A percentile compares a stretch with the other conserved stretches of the same genome.
These are phyloP conservation scores for Hevea brasiliensis DNA, from an alignment of 345 rosid genomes.

Conservation along the genomic window DNA sequence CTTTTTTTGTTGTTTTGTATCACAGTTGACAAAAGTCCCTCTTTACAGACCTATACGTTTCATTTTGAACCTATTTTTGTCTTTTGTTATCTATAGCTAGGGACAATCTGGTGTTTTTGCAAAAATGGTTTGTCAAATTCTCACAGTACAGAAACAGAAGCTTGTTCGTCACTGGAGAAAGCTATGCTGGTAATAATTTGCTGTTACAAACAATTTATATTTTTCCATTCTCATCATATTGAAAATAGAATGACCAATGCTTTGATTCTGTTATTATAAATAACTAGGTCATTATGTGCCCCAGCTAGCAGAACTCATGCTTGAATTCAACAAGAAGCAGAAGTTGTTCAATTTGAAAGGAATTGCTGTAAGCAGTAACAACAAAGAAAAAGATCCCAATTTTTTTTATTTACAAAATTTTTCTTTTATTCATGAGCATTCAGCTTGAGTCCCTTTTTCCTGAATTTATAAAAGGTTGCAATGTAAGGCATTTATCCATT, in stretches of 20 bases:
- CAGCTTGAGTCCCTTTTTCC: no score
- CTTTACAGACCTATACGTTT: conserved; percentile 28
- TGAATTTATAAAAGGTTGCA: not conserved
- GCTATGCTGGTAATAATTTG: conserved; percentile 77
- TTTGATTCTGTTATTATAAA: not conserved
- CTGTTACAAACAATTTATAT: not conserved
- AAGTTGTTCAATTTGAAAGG: conserved; percentile 85
- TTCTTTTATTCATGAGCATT: not conserved
- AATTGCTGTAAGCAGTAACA: conserved; percentile 66
- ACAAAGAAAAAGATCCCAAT: not conserved
- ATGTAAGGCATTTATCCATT: not conserved
- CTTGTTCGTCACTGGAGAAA: conserved; percentile 88
- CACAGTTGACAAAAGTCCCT: conserved; percentile 28
- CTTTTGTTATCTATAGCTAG: conserved; percentile 54
- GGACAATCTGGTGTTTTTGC: conserved; percentile 90
- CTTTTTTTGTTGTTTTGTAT: conserved; percentile 20
- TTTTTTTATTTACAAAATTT: not conserved
- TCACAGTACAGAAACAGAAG: conserved; percentile 89
- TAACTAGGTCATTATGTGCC: conserved; percentile 87
- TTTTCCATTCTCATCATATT: not conserved
- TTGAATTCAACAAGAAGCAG: conserved; percentile 70
- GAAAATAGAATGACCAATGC: conserved; percentile 6
- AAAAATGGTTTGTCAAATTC: conserved; percentile 81
- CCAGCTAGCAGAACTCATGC: conserved; percentile 86
- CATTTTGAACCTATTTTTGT: conserved; percentile 34